Conservation (phyloP, 2,329 filamentous ascomycete species). For the Verticillium tricorpus region DNA sequence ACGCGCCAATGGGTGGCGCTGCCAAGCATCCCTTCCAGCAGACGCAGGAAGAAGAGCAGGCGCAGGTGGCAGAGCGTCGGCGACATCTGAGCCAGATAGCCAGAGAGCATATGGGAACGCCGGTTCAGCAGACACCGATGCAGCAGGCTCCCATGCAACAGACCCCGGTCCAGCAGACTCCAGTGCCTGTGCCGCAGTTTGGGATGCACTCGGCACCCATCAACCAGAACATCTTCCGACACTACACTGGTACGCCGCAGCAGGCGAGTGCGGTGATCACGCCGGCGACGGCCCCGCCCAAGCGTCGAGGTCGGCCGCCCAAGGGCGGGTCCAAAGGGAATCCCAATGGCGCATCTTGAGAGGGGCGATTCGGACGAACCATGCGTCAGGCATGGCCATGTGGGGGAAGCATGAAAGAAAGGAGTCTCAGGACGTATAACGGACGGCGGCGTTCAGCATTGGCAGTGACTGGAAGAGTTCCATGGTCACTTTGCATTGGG, state of each 20-base stretch:
- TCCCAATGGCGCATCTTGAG: background rate
- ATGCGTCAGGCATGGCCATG: background rate
- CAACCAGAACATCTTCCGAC: slow-evolving; percentile 8
- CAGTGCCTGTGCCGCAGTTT: slow-evolving; percentile 13
- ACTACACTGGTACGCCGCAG: slow-evolving; percentile 9
- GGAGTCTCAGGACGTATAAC: background rate
- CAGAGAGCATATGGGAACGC: slow-evolving; percentile 1
- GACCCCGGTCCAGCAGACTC: slow-evolving; percentile 12
- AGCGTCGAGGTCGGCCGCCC: slow-evolving; percentile 13
- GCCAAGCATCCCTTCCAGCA: slow-evolving; percentile 13
- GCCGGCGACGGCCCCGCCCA: slow-evolving; percentile 3
- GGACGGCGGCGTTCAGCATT: background rate
- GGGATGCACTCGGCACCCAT: slow-evolving; percentile 10
- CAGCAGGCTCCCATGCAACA: slow-evolving; percentile 10
- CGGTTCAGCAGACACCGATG: slow-evolving; percentile 3
- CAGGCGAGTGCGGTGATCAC: slow-evolving; percentile 4
- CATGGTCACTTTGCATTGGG: background rate
- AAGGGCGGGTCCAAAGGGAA: slow-evolving; percentile 6
- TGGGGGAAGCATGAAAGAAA: background rate
- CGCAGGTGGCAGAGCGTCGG: slow-evolving; percentile 11
- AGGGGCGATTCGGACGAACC: background rate
- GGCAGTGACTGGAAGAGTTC: background rate
- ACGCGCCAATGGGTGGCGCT: slow-evolving; percentile 11
- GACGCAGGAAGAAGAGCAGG: slow-evolving; percentile 11
- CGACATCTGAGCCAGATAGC: slow-evolving; percentile 1